phyloP scores from a whole-genome alignment of 164 flowering plant genomes.

The Annona squamosa region DNA sequence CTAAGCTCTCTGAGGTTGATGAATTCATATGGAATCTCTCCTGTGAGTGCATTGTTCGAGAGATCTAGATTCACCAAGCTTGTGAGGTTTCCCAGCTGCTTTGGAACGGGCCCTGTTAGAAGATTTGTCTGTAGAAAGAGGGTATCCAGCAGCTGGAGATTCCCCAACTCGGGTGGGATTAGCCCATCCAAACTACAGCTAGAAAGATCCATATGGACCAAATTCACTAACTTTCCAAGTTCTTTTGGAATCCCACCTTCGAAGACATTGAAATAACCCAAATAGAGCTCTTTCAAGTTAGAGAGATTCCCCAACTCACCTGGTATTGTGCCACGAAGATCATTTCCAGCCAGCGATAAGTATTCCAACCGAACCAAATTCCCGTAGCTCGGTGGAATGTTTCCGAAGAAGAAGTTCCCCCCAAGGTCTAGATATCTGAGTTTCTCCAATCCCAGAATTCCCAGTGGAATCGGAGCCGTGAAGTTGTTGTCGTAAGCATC shows the following conservation, averaged over 20 bases:
- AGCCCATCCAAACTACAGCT: constrained; percentile 60
- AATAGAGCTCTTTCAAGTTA: constrained; percentile 49
- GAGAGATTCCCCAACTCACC: constrained; percentile 75
- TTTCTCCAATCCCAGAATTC: constrained; percentile 32
- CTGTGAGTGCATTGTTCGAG: constrained; percentile 70
- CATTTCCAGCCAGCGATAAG: constrained; percentile 65
- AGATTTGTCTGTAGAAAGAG: constrained; percentile 60
- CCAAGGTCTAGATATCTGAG: constrained; percentile 69
- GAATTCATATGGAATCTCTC: constrained; percentile 79
- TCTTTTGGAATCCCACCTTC: constrained; percentile 84
- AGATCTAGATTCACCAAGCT: constrained; percentile 65
- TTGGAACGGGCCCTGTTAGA: constrained; percentile 68
- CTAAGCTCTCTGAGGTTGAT: constrained; percentile 39
- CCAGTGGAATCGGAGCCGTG: constrained; percentile 51
- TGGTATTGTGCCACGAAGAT: constrained; percentile 68
- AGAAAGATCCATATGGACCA: constrained; percentile 63
- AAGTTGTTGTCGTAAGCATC: constrained; percentile 88
- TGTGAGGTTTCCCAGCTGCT: constrained; percentile 62
- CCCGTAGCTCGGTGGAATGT: constrained; percentile 66
- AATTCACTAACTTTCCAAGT: constrained; percentile 55
- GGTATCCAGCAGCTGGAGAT: constrained; percentile 53
- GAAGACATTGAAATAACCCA: constrained; percentile 69
- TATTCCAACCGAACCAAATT: constrained; percentile 44
- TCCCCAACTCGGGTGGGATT: constrained; percentile 70
- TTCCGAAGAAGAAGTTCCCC: constrained; percentile 76